phyloP scores from a whole-genome alignment of 2,329 filamentous ascomycete genomes.

The Lachnellula suecica region DNA sequence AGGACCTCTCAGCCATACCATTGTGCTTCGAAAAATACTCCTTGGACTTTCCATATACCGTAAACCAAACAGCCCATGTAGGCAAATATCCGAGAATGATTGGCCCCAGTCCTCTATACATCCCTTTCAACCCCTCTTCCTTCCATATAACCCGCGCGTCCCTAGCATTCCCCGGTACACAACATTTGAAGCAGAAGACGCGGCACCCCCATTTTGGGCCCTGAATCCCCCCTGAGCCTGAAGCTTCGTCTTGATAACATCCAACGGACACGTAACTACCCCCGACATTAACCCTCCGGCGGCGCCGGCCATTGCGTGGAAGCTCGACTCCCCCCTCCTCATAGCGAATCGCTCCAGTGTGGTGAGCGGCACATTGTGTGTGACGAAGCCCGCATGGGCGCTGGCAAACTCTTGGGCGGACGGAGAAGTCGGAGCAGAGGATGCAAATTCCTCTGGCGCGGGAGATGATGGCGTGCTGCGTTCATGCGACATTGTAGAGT shows the following conservation, averaged over 20 bases:
- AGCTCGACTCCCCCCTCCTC: conserved; percentile 57
- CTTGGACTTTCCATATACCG: conserved; percentile 90
- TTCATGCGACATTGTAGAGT: conserved; percentile 45
- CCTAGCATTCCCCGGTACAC: conserved; percentile 86
- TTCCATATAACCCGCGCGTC: conserved; percentile 80
- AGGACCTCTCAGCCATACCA: conserved; percentile 44
- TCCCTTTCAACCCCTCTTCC: conserved; percentile 83
- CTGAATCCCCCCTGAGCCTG: conserved; percentile 90
- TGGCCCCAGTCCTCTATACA: conserved; percentile 91
- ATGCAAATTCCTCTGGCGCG: conserved; percentile 27
- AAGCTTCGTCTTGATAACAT: conserved; percentile 98
- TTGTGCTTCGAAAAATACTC: conserved; percentile 66
- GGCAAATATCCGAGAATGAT: conserved; percentile 95
- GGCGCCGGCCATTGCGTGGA: conserved; percentile 86
- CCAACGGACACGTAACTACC: conserved; percentile 91
- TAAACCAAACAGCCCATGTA: conserved; percentile 98
- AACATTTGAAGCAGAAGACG: conserved; percentile 36
- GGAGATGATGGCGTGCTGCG: conserved; percentile 37
- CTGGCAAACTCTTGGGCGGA: conserved; percentile 20
- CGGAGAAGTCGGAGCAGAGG: conserved; percentile 15
- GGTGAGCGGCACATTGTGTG: conserved; percentile 34
- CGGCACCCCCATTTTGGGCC: conserved; percentile 25
- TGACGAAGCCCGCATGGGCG: conserved; percentile 8
- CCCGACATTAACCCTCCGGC: conserved; percentile 90
- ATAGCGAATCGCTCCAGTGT: conserved; percentile 56